Base-by-base conservation (phyloP, 345 rosid genomes). In the Corchorus capsularis region DNA sequence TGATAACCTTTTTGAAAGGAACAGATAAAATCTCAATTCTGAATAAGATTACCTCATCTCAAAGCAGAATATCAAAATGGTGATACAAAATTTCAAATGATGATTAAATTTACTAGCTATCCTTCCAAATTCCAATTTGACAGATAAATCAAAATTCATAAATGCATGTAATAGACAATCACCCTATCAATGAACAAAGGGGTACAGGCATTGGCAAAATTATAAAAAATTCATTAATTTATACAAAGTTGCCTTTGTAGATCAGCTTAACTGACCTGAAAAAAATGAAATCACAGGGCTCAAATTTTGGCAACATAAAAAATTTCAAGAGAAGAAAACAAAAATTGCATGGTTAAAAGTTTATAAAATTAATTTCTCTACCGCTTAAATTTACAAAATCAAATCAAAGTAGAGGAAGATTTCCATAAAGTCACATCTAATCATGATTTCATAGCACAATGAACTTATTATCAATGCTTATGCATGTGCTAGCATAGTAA, bases 61-160 rank as follows among this genome's bases (percentile, higher is more conserved):
- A 68, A 37, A 68, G 72, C 11, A 47, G 72, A 68, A 49, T 17
- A 49, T 49, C 43, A 64, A 64, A 74, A n/a, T 43, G 35, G 47
- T 56, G 4, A 68, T 27, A 17, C 53, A 72, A 19, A 60, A 55
- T 20, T 71, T 3, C 20, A 72, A 32, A 50, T 35, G 52, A 19
- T 32, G 35, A 67, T 34, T 20, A 68, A 41, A 66, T 16, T 34
- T 69, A 53, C 49, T 19, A 47, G 43, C 39, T 27, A 69, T 49
- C 16, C 35, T 12, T 27, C 2, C 32, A 47, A 55, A 50, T 52
- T 16, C 34, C 4, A 46, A 69, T 27, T 27, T 27, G 27, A 41
- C 22, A 2, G 19, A 71, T 19, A 71, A 17, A 71, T 57, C 53
- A 56, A 46, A 54, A 55, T 13, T 56, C 15, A 6, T 19, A 41